Conservation (phyloP, 2,329 filamentous ascomycete genomes). For the Camptophora hylomeconis region DNA sequence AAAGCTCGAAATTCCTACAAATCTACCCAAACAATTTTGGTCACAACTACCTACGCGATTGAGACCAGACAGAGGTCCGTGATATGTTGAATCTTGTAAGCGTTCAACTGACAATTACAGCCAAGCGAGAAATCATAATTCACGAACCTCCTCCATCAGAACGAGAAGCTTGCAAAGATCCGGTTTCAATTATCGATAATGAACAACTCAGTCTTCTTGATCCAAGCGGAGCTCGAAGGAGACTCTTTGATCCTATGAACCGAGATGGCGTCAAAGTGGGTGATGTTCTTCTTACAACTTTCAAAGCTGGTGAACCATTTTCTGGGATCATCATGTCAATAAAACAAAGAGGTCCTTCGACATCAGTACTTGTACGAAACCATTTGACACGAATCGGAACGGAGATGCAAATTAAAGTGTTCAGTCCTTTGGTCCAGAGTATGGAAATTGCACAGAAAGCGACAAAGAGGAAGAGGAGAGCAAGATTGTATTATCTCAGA, state of each 20-base stretch:
- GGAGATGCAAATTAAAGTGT: constrained; percentile 97
- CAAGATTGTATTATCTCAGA: constrained; percentile 78
- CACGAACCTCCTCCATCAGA: constrained; percentile 36
- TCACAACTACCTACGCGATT: constrained; percentile 29
- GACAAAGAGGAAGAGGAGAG: constrained; percentile 72
- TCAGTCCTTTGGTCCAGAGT: constrained; percentile 74
- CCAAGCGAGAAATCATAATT: constrained; percentile 37
- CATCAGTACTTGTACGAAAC: constrained; percentile 72
- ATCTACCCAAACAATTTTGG: constrained; percentile 28
- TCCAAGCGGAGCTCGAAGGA: constrained; percentile 67
- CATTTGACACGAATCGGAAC: constrained; percentile 76
- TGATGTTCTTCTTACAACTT: constrained; percentile 82
- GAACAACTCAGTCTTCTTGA: constrained; percentile 65
- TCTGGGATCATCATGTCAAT: constrained; percentile 80
- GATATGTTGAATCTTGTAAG: constrained; percentile 1
- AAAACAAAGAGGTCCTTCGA: constrained; percentile 76
- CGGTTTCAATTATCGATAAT: constrained; percentile 53
- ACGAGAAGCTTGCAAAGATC: constrained; percentile 37
- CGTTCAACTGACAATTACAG: constrained; percentile 17
- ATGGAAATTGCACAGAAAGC: constrained; percentile 88
- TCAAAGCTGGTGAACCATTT: constrained; percentile 76
- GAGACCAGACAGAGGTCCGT: constrained; percentile 26
- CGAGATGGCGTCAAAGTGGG: constrained; percentile 69
- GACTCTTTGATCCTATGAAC: constrained; percentile 64
- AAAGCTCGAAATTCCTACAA: constrained; percentile 26